Conservation (phyloP, 768 basidiomycete genomes). For the Kwoniella botswanensis region DNA sequence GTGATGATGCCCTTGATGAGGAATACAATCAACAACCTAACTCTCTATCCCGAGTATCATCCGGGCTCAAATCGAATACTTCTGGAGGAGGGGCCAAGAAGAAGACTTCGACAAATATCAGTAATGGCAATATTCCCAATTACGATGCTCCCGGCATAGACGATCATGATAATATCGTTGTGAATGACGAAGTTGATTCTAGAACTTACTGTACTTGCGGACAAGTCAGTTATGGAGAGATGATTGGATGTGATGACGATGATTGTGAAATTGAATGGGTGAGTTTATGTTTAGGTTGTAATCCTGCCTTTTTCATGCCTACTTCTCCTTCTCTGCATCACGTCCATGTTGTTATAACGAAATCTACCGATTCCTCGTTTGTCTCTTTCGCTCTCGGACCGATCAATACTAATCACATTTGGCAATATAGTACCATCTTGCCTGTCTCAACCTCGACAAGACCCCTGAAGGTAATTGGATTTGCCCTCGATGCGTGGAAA, state of each 20-base stretch:
- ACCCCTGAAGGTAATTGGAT: slow-evolving; percentile 51
- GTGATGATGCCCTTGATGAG: slow-evolving; percentile 18
- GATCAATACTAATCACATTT: not conserved
- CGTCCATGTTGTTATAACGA: not conserved
- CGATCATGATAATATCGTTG: slow-evolving; percentile 25
- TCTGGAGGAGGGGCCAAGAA: not conserved
- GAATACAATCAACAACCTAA: slow-evolving; percentile 9
- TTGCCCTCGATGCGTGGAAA: slow-evolving; percentile 46
- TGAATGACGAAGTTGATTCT: slow-evolving; percentile 46
- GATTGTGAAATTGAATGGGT: slow-evolving; percentile 60
- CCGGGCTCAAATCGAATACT: not conserved
- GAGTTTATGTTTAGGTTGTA: slow-evolving; percentile 28
- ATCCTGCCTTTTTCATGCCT: not conserved
- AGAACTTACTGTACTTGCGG: slow-evolving; percentile 53
- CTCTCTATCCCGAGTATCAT: not conserved
- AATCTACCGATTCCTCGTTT: too few relatives aligned
- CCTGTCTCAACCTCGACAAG: slow-evolving; percentile 43
- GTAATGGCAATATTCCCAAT: slow-evolving; percentile 6
- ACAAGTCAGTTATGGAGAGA: slow-evolving; percentile 57
- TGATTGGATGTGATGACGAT: slow-evolving; percentile 59
- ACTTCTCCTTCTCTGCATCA: not conserved
- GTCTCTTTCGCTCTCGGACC: too few relatives aligned
- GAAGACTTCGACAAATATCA: slow-evolving; percentile 1
- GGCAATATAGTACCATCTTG: slow-evolving; percentile 46
- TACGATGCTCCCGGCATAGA: not conserved